A percentile compares a stretch with the other conserved stretches of the same genome.
Conservation (phyloP, 768 basidiomycete genomes). For the Lactarius sp. region DNA sequence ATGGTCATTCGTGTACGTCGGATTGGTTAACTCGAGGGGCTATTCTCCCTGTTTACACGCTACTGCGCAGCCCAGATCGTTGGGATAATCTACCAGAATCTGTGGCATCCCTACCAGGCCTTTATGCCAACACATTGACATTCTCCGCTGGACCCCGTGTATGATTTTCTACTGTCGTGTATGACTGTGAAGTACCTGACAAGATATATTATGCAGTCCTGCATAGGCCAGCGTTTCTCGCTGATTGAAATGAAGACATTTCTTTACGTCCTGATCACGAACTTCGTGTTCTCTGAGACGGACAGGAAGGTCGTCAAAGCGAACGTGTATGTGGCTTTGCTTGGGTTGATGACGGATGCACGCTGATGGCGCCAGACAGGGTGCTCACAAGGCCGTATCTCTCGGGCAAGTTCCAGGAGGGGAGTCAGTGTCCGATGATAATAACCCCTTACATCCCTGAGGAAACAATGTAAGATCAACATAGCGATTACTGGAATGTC, state of each 20-base stretch:
- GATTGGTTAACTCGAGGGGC: not conserved
- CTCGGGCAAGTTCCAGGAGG: constrained; percentile 17
- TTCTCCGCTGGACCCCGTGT: constrained; percentile 83
- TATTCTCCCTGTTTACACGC: not conserved
- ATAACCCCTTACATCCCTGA: constrained; percentile 14
- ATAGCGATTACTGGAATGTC: not conserved
- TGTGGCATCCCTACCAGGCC: constrained; percentile 61
- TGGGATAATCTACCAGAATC: constrained; percentile 74
- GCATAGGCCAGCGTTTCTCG: constrained; percentile 78
- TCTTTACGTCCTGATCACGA: constrained; percentile 61
- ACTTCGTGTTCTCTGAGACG: constrained; percentile 69
- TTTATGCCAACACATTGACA: constrained; percentile 64
- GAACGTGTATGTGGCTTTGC: constrained; percentile 47
- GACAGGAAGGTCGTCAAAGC: constrained; percentile 72
- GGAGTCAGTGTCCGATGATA: constrained; percentile 25
- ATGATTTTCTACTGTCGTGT: constrained; percentile 30
- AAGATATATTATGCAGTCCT: constrained; percentile 47
- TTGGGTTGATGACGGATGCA: not conserved
- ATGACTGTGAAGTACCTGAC: not conserved
- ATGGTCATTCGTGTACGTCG: constrained; percentile 68
- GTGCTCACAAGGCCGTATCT: constrained; percentile 26
- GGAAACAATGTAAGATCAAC: not conserved
- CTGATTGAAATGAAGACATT: constrained; percentile 81
- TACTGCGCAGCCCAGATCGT: constrained; percentile 58
- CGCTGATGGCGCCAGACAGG: constrained; percentile 4